A percentile compares a stretch with the other conserved stretches of the same genome.
Evolutionary conservation across 257 asterid species (phyloP).

Genomic region (Ilex asprella): DNA sequence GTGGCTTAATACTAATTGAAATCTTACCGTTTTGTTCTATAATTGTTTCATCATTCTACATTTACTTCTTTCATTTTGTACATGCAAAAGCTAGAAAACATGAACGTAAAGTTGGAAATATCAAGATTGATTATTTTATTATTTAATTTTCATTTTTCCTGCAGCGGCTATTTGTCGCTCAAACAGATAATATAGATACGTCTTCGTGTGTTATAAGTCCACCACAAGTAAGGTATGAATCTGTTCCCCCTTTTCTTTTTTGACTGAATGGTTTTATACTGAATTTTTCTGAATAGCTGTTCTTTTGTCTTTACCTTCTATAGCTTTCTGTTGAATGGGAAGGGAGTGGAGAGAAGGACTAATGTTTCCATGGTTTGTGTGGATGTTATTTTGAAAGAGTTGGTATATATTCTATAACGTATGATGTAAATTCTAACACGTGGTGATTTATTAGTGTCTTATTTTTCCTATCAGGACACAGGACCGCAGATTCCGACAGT

Average conservation of each 20-base stretch:
- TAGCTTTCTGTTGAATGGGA: conserved; percentile 91
- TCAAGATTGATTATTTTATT: conserved; percentile 15
- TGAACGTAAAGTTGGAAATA: not conserved
- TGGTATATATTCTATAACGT: not conserved
- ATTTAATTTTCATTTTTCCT: conserved; percentile 17
- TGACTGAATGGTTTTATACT: not conserved
- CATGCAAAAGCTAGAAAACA: conserved; percentile 11
- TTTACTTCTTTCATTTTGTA: not conserved
- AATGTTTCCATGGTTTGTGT: conserved; percentile 47
- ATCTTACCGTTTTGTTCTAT: too few relatives aligned
- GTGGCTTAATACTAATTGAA: too few relatives aligned
- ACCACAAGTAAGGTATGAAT: conserved; percentile 61
- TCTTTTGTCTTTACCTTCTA: conserved; percentile 23
- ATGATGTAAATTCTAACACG: conserved; percentile 1
- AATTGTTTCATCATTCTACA: too few relatives aligned
- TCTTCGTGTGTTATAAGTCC: conserved; percentile 83
- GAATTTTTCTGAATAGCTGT: not conserved
- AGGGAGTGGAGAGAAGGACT: conserved; percentile 67
- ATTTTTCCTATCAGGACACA: conserved; percentile 46
- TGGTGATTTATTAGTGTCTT: not conserved
- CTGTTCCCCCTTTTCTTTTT: conserved; percentile 9
- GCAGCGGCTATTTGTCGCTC: conserved; percentile 79
- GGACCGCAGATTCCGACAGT: conserved; percentile 82
- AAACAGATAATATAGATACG: conserved; percentile 58
- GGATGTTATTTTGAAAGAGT: conserved; percentile 4